Base-by-base conservation (phyloP, 768 basidiomycete genomes). In the Calocera viscosa region DNA sequence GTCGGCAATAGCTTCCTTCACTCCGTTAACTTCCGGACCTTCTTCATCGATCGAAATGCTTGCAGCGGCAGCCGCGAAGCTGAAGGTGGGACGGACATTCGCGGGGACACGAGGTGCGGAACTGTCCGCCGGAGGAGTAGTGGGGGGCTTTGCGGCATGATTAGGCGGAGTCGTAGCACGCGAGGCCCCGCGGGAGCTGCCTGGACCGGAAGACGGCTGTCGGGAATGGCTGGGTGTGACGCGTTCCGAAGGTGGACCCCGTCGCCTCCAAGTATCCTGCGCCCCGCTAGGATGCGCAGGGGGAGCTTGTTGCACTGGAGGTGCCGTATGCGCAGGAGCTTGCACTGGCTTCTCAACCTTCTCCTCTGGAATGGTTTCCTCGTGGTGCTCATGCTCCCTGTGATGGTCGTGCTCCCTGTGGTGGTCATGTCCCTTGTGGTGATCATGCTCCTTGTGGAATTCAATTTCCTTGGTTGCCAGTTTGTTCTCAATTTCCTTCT, bases 51-150 rank as follows among this genome's bases (percentile, higher is more conserved):
- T 34, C 2, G 40, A 41, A 22, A 33, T 63, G 19, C 64, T 65
- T 11, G 47, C 69, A 22, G 89, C 88, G 40, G 86, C 91, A 66
- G 81, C 87, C 0, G 91, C 91, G 71, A 94, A 94, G 73, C 90
- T 92, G 70, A 93, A 79, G 2, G 82, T 80, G 0, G 90, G 86
- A 65, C 89, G 81, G 16, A 91, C 84, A 63, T 77, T 85, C 1
- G 85, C 80, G 10, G 76, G 68, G 17, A 34, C 60, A 8, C 22
- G 77, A 70, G 41, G 33, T 28, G 41, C 60, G 28, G 66, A 64
- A 65, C 28, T 28, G 19, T 38, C 40, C 24, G 33, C 43, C 1
- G 72, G 70, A 12, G 71, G 67, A 34, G 72, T 68, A 28, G 73
- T 64, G 17, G 67, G 66, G 14, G 67, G 67, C 66, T 63, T 53